Base-by-base conservation (phyloP, 352 stramenopile genomes). In the Pythium chondricola region DNA sequence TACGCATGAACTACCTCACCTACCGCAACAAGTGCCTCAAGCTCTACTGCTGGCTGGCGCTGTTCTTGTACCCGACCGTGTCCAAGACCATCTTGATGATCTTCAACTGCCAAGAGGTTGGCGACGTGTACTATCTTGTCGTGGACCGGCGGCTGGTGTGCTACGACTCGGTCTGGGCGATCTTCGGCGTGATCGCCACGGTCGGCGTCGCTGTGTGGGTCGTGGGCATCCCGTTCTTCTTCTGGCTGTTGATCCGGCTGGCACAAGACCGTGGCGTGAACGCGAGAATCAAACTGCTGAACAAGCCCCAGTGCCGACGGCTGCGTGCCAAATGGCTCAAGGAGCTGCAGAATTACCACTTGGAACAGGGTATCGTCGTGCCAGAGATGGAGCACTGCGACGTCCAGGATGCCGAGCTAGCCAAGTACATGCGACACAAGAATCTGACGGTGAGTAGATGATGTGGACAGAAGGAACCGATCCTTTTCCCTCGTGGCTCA, bases 1-100 rank as follows among this genome's bases (percentile, higher is more conserved):
- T 89, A 18, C 78, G 78, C 25, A 89, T 89, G 78, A 89, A 89
- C 62, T 88, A 88, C 47, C 59, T 86, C 20, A 85, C 78, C 31
- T 89, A 89, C 59, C 71, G 75, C 13, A 84, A 86, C 63, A 87
- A 85, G 33, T 89, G 78, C 25, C 61, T 89, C 14, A 86, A 89
- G 37, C 65, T 86, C 2, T 88, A 85, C 57, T 83, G 77, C 54
- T 89, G 75, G 78, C 69, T 88, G 18, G 73, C 74, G 30, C 50
- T 88, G 2, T 76, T 88, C 26, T 57, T 89, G n/a, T 89, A 89
- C 36, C 75, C 78, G 17, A 84, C 67, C 0, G 75, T 89, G 2
- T 88, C 74, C 25, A 85, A 88, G 61, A 86, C 75, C 6, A 89
- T 89, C 40, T 35, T 89, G 18, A 85, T 65, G 24, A 67, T 89